Conservation (phyloP, 768 basidiomycete genomes). For the Auricularia cornea region DNA sequence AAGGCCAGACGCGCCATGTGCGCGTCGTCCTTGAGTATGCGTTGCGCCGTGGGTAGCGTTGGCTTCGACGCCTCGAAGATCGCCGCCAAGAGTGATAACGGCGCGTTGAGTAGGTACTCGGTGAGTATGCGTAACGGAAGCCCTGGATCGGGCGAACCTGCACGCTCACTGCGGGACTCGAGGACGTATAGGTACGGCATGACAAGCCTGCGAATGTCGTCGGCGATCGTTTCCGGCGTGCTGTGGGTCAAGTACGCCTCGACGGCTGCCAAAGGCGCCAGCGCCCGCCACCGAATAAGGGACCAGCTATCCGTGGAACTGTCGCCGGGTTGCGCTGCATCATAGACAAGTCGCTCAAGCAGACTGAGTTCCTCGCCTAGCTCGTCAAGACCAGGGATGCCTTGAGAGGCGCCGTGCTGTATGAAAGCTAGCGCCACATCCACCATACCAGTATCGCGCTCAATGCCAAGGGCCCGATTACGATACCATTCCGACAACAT, state of each 20-base stretch:
- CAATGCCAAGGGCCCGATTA: slow-evolving; percentile 49
- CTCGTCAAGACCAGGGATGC: slow-evolving; percentile 69
- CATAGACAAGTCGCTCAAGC: slow-evolving; percentile 81
- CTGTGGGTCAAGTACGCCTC: slow-evolving; percentile 70
- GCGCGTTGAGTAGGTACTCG: slow-evolving; percentile 61
- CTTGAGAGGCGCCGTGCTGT: slow-evolving; percentile 80
- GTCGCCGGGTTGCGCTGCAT: slow-evolving; percentile 43
- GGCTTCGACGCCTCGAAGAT: slow-evolving; percentile 91
- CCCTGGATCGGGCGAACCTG: slow-evolving; percentile 57
- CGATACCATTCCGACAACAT: slow-evolving; percentile 72
- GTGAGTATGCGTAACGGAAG: slow-evolving; percentile 60
- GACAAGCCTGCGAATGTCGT: slow-evolving; percentile 67
- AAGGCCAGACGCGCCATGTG: slow-evolving; percentile 82
- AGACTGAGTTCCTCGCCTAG: slow-evolving; percentile 89
- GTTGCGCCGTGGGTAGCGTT: slow-evolving; percentile 58
- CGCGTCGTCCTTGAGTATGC: slow-evolving; percentile 73
- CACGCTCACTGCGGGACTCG: slow-evolving; percentile 78
- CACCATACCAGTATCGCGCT: slow-evolving; percentile 62
- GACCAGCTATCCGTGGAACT: slow-evolving; percentile 60
- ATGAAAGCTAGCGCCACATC: slow-evolving; percentile 70
- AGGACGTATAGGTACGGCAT: slow-evolving; percentile 91
- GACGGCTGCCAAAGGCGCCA: slow-evolving; percentile 59
- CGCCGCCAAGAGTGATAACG: slow-evolving; percentile 58
- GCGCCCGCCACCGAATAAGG: slow-evolving; percentile 59
- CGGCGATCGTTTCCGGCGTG: slow-evolving; percentile 51